Conservation (phyloP, 2,329 filamentous ascomycete genomes). For the Beauveria pseudobassiana region DNA sequence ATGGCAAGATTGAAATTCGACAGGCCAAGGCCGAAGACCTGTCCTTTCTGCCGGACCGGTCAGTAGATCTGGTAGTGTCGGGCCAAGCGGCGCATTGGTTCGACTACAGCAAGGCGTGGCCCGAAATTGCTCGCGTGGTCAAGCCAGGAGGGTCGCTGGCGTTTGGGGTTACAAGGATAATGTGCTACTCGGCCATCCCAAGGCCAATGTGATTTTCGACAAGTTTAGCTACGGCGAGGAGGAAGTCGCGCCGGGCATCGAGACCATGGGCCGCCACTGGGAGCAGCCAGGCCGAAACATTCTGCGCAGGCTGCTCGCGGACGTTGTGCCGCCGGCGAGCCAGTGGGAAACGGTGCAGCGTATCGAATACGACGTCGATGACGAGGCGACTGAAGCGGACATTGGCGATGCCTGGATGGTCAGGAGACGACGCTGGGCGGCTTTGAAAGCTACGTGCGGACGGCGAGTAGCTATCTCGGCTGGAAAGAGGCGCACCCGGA, state of each 20-base stretch:
- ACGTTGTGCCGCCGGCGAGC: constrained; percentile 40
- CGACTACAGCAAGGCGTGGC: constrained; percentile 47
- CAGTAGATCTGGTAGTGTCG: constrained; percentile 43
- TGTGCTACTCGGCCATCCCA: constrained; percentile 45
- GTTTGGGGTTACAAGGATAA: constrained; percentile 60
- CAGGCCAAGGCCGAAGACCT: constrained; percentile 48
- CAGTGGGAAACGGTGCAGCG: constrained; percentile 47
- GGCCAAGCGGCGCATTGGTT: constrained; percentile 62
- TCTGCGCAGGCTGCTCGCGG: constrained; percentile 42
- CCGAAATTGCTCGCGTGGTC: constrained; percentile 45
- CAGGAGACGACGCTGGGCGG: constrained; percentile 47
- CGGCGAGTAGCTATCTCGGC: constrained; percentile 51
- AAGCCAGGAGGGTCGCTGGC: constrained; percentile 50
- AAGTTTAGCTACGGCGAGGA: constrained; percentile 46
- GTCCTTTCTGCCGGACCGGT: constrained; percentile 37
- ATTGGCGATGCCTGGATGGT: constrained; percentile 39
- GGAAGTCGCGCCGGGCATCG: constrained; percentile 34
- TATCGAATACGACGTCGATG: constrained; percentile 50
- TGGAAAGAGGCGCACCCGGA: constrained; percentile 52
- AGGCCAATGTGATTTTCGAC: constrained; percentile 45
- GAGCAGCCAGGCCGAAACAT: constrained; percentile 51
- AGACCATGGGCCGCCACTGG: constrained; percentile 52
- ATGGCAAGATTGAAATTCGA: constrained; percentile 40
- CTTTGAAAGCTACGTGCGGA: constrained; percentile 53
- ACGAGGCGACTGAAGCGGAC: constrained; percentile 26